These are phyloP conservation scores for Ajuga reptans DNA, from an alignment of 305 asterid genomes.

Conservation along the genomic window DNA sequence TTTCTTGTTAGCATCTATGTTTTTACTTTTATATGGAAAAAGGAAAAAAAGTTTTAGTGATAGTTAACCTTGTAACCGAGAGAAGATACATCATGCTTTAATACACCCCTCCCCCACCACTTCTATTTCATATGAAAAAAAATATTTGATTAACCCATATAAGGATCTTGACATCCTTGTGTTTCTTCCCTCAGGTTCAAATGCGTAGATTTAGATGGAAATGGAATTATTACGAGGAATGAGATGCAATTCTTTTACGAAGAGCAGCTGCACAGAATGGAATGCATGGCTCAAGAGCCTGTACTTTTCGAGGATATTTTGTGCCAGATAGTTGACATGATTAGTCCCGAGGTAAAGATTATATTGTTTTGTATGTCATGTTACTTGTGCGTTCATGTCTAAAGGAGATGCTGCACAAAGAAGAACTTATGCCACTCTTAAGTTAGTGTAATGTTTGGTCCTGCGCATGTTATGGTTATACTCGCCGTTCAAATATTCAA, in stretches of 20 bases:
- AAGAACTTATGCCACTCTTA: conserved; percentile 10
- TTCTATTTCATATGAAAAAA: too few species aligned
- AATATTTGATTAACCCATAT: neutral
- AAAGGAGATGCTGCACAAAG: neutral
- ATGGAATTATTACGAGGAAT: conserved; percentile 80
- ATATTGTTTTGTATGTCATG: neutral
- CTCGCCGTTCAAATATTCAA: neutral
- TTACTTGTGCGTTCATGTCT: neutral
- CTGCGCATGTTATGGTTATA: neutral
- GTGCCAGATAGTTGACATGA: conserved; percentile 98
- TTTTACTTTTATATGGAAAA: neutral
- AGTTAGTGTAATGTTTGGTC: conserved; percentile 16
- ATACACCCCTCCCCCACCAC: neutral
- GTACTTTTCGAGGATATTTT: conserved; percentile 97
- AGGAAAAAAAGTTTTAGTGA: neutral
- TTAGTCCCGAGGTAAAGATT: conserved; percentile 67
- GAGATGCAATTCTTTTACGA: conserved; percentile 97
- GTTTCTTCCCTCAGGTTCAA: conserved; percentile 64
- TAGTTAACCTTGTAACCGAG: neutral
- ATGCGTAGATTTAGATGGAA: conserved; percentile 98
- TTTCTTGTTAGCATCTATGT: neutral
- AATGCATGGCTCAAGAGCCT: conserved; percentile 99
- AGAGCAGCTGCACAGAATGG: conserved; percentile 99
- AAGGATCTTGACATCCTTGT: neutral
- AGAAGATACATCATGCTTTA: neutral